These are phyloP conservation scores for Hyphopichia wangnamkhiaoensis DNA, from an alignment of 1,139 yeast genomes.

Conservation along the genomic window DNA sequence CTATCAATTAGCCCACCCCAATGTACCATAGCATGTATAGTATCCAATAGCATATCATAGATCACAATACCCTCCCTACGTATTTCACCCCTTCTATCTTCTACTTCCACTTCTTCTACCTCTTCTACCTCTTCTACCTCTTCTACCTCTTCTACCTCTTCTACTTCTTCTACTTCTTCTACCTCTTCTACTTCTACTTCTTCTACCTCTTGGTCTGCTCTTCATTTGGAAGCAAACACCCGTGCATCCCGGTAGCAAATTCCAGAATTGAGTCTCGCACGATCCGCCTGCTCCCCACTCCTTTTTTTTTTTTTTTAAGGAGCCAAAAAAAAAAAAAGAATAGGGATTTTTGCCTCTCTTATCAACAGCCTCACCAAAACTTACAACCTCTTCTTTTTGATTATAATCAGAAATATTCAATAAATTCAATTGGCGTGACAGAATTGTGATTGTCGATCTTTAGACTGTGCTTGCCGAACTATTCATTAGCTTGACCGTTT, in stretches of 20 bases:
- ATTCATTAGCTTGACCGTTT: no score
- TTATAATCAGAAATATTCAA: no score
- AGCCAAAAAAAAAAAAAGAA: background rate
- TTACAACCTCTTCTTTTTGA: background rate
- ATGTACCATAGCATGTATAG: background rate
- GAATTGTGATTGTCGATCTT: no score
- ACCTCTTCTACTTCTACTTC: background rate
- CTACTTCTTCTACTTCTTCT: background rate
- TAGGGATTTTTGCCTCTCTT: background rate
- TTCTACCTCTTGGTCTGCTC: background rate
- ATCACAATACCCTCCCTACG: background rate
- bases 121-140: background rate
- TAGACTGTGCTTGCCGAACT: no score
- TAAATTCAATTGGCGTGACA: no score
- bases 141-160: background rate
- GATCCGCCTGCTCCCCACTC: no score
- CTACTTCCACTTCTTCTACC: background rate
- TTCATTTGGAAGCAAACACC: background rate
- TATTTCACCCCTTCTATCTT: background rate
- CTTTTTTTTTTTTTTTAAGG: no score
- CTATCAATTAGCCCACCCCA: conserved; percentile 11
- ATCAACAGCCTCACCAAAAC: background rate
- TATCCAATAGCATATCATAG: background rate
- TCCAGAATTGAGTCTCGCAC: no score
- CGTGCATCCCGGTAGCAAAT: no score